A percentile compares a stretch with the other conserved stretches of the same genome.
Conservation (phyloP, 1,139 yeast species). For the Lodderomyces orthopsilosis region DNA sequence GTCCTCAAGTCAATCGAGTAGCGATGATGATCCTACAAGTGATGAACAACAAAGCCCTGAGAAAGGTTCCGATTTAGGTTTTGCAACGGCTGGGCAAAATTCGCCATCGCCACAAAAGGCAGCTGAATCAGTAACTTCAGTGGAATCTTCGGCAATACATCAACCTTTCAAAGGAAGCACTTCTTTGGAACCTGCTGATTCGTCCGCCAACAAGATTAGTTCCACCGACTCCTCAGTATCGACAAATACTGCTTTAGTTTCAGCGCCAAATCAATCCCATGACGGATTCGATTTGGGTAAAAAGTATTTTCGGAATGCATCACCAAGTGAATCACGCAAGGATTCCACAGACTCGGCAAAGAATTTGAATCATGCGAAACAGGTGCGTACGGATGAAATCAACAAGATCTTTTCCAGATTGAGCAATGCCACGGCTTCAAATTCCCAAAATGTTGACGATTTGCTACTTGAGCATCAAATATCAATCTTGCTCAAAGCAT, state of each 20-base stretch:
- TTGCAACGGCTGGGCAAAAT: conserved; percentile 2
- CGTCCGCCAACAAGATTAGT: background rate
- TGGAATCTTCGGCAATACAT: background rate
- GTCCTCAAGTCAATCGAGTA: background rate
- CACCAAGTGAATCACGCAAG: background rate
- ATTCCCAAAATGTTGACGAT: conserved; percentile 4
- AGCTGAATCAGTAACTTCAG: conserved; percentile 3
- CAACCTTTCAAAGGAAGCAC: background rate
- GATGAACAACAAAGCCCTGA: background rate
- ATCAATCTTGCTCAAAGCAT: conserved; percentile 25
- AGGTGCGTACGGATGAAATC: background rate
- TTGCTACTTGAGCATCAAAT: conserved; percentile 28
- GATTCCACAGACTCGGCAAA: background rate
- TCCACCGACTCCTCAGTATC: background rate
- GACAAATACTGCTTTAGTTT: background rate
- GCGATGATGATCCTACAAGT: background rate
- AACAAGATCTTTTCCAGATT: background rate
- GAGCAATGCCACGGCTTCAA: conserved; percentile 3
- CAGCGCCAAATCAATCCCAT: background rate
- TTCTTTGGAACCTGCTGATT: background rate
- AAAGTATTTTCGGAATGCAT: background rate
- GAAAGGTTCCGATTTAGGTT: background rate
- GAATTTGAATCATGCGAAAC: background rate
- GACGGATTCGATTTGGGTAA: background rate
- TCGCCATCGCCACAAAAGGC: conserved; percentile 7